Evolutionary conservation across 495 filamentous ascomycete species (phyloP).

Genomic region (Tuber brumale): DNA sequence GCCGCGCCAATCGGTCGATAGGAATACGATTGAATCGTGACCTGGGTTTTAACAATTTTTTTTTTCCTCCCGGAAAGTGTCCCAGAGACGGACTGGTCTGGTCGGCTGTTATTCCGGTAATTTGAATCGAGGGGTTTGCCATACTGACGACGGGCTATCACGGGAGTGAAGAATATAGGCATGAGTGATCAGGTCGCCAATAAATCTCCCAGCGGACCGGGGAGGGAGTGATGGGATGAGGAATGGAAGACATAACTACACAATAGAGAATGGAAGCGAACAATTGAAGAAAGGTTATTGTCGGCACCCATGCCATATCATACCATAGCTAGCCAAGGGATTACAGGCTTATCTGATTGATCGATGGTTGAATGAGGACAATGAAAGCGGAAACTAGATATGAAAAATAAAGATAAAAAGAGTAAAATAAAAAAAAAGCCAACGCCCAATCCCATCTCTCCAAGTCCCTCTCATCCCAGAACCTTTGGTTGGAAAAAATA

Average conservation of each 20-base stretch:
- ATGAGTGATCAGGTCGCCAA: neutral
- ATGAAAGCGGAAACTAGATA: neutral
- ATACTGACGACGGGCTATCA: neutral
- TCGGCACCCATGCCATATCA: neutral
- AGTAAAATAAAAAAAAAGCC: neutral
- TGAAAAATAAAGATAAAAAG: neutral
- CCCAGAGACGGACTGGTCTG: neutral
- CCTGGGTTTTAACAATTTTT: neutral
- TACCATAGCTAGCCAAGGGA: neutral
- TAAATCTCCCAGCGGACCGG: neutral
- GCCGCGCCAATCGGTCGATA: too few relatives aligned
- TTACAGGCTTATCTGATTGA: neutral
- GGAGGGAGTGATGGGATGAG: neutral
- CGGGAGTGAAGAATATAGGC: neutral
- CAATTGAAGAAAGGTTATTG: neutral
- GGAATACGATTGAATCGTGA: neutral
- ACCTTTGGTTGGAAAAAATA: neutral
- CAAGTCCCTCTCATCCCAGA: neutral
- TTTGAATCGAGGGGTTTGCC: neutral
- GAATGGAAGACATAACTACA: neutral
- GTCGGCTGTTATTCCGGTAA: neutral
- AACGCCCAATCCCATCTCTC: constrained; percentile 5
- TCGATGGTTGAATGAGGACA: neutral
- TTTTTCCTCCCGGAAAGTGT: too few relatives aligned
- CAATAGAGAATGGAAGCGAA: neutral